Evolutionary conservation across 805 yeast genomes (phyloP), one percentile per base, ranked within the genome.

Genomic region (Starmera quercuum): DNA sequence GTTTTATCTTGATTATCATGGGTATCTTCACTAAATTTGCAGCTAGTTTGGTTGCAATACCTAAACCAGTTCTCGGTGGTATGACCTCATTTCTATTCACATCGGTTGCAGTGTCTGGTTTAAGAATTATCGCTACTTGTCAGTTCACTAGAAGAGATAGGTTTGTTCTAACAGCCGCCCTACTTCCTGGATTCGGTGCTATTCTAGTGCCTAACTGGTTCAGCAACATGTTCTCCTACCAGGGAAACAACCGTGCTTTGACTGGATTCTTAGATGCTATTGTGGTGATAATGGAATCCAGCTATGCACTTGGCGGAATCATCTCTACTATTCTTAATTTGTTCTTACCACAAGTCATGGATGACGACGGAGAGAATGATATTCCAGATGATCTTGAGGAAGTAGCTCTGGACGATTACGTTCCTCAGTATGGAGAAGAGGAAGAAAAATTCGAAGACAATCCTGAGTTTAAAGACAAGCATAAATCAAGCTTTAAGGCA

Each of bases 1-100:
- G 84, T 44, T 71, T 83, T 61, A 82, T 83, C 64, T 63, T 87
- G 45, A 55, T 88, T 32, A 58, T 87, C 39, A 85, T 87, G 95
- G 96, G 97, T 30, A 63, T 87, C 23, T 83, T 87, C 52, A 70
- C 94, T 34, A 83, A 84, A 58, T 83, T 84, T 57, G 85, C 88
- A 18, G 92, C 92, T 29, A 84, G 95, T n/a, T 68, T 87, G 37
- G 85, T 81, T 25, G 73, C 95, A 20, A 84, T 83, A 49, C 95
- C 95, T 27, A 68, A 66, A 36, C 68, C 92, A 1, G 85, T 80
- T 20, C 65, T 87, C 37, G 95, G 95, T 41, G 95, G 95, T 44
- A 84, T 87, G 95, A 80, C 79, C 9, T 68, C 87, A 5, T 82
- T 81, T 58, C 61, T 82, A 33, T 82, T 81, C 66, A 70, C 83